Conservation (phyloP, 2,329 filamentous ascomycete genomes). For the Onygena corvina region DNA sequence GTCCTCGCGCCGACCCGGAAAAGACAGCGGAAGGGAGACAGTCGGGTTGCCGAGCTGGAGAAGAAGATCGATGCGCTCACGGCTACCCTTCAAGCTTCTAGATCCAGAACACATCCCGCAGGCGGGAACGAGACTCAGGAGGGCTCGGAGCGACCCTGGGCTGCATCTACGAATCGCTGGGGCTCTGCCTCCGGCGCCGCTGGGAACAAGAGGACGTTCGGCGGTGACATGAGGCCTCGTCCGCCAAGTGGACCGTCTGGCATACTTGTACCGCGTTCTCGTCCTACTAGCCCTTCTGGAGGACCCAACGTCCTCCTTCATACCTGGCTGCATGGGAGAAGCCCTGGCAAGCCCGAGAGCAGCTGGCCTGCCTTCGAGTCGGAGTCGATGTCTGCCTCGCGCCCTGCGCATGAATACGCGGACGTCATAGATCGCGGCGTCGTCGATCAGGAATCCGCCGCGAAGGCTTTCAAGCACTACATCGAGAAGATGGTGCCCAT, state of each 20-base stretch:
- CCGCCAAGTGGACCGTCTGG: constrained; percentile 1
- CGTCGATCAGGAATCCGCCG: constrained; percentile 41
- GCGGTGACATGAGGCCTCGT: constrained; percentile 21
- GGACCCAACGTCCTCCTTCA: not conserved
- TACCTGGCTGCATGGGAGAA: constrained; percentile 12
- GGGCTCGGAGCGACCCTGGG: too few species aligned
- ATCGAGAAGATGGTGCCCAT: constrained; percentile 42
- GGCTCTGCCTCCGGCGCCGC: constrained; percentile 11
- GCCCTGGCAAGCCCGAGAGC: not conserved
- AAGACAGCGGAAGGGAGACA: constrained; percentile 84
- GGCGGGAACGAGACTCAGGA: not conserved
- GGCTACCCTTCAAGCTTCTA: constrained; percentile 56
- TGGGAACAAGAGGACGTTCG: constrained; percentile 25
- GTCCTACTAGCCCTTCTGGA: constrained; percentile 5
- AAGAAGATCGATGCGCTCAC: constrained; percentile 85
- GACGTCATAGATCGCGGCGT: constrained; percentile 41
- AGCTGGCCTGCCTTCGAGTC: constrained; percentile 18
- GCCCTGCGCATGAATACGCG: constrained; percentile 24
- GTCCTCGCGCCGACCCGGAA: constrained; percentile 66
- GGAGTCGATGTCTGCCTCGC: constrained; percentile 12
- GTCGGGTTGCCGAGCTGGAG: constrained; percentile 76
- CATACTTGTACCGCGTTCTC: constrained; percentile 18
- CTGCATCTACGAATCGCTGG: not conserved
- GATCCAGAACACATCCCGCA: constrained; percentile 15
- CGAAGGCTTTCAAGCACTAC: constrained; percentile 47